Base-by-base conservation (phyloP, 345 rosid species). In the Corymbia maculata region DNA sequence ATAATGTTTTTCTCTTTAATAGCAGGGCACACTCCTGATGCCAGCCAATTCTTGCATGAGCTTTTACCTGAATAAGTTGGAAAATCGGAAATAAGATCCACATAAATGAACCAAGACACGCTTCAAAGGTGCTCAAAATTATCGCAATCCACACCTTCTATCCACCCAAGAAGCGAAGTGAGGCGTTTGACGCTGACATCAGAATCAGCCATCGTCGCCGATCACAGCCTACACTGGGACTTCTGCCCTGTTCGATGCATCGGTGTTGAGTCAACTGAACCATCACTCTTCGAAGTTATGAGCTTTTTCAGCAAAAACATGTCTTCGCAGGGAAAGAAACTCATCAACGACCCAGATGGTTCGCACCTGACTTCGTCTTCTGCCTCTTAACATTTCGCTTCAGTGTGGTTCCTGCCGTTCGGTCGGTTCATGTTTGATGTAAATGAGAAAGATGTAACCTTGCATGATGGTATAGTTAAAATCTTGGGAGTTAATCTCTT, bases 261-360 rank as follows among this genome's bases (percentile, higher is more conserved):
- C 19, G 47, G 82, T 75, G 26, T 22, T 36, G 82, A 75, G 82
- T 75, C 49, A 36, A 75, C 82, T 36, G 82, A 75, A 75, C 82
- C 47, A 21, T 75, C 82, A 9, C 47, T 36, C 13, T 10, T 75
- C 82, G 82, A 36, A 75, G 49, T 75, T 75, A 36, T 75, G 49
- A 75, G 49, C 82, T 19, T 75, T 19, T 36, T 75, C 49, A 9
- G 82, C 82, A 36, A 11, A 75, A 75, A 28, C 82, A 88, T 88
- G 89, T 21, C 87, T 68, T 85, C 87, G 6, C 51, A 64, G 36
- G 85, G 87, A n/a, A 88, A 85, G 87, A 66, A 85, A 70, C 87
- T 88, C 36, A 66, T 88, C 87, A 85, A 88, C 89, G 79, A 42
- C 87, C 52, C 89, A 66, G 89, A 88, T 85, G 89, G 89, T 88